Evolutionary conservation across 2,329 filamentous ascomycete genomes (phyloP).

Genomic region (Madurella mycetomatis): DNA sequence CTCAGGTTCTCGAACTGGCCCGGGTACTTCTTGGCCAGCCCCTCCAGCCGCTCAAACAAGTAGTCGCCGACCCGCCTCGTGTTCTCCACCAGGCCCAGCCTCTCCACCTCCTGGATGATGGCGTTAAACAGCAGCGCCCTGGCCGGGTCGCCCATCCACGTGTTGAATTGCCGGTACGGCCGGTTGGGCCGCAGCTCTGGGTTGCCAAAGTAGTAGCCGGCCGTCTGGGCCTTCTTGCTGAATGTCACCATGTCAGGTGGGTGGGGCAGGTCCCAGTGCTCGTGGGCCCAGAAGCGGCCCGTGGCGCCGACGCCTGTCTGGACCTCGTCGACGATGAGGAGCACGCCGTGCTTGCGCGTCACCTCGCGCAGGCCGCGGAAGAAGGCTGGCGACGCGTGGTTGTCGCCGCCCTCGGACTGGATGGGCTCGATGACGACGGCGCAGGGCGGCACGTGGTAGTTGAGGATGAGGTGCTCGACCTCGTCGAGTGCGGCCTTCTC

Average conservation of each 20-base stretch:
- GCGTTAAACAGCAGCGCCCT: constrained; percentile 80
- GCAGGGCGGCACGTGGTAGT: constrained; percentile 72
- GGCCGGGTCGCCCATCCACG: constrained; percentile 92
- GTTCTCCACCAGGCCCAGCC: constrained; percentile 70
- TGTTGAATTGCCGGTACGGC: constrained; percentile 95
- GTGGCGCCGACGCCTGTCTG: constrained; percentile 91
- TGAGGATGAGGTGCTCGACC: constrained; percentile 75
- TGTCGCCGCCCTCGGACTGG: constrained; percentile 91
- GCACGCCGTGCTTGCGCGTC: constrained; percentile 70
- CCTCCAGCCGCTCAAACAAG: constrained; percentile 66
- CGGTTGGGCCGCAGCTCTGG: constrained; percentile 78
- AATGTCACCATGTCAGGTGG: constrained; percentile 94
- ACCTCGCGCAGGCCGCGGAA: constrained; percentile 79
- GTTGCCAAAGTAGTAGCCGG: constrained; percentile 88
- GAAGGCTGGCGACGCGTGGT: constrained; percentile 84
- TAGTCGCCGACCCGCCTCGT: constrained; percentile 77
- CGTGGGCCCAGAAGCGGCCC: constrained; percentile 93
- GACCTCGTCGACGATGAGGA: constrained; percentile 90
- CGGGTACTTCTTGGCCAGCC: constrained; percentile 66
- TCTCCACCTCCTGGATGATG: constrained; percentile 77
- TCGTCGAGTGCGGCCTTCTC: constrained; percentile 78
- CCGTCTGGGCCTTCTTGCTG: constrained; percentile 91
- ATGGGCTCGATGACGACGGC: constrained; percentile 86
- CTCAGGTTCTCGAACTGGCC: constrained; percentile 76
- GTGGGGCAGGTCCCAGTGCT: constrained; percentile 78